Conservation (phyloP, 2,329 filamentous ascomycete genomes). For the Apiospora marii region DNA sequence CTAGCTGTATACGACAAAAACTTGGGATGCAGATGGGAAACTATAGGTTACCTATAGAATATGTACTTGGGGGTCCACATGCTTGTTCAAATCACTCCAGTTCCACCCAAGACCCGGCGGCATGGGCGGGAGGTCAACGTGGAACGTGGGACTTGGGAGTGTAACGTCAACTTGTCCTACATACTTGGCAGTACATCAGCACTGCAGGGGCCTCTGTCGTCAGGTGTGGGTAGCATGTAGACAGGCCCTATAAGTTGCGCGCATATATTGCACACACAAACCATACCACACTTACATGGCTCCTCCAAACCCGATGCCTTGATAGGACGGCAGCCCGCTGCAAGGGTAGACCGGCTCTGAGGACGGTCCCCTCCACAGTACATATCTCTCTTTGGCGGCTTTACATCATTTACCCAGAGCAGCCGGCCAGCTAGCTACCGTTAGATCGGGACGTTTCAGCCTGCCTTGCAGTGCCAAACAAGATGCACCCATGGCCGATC, state of each 20-base stretch:
- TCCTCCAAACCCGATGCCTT: background rate
- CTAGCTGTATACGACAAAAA: background rate
- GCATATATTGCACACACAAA: background rate
- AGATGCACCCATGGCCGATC: background rate
- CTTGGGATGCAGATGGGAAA: background rate
- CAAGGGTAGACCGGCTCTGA: background rate
- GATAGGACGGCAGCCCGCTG: background rate
- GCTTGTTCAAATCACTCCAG: background rate
- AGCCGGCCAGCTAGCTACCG: background rate
- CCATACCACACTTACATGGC: background rate
- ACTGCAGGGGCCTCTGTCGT: background rate
- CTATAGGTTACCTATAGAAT: background rate
- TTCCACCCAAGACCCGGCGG: background rate
- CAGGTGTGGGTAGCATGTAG: background rate
- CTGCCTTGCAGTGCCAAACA: background rate
- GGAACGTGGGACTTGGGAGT: background rate
- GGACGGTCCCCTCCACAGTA: background rate
- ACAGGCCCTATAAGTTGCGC: background rate
- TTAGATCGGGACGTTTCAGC: slow-evolving; percentile 19
- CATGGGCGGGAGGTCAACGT: background rate
- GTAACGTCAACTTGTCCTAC: background rate
- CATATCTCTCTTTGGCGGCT: background rate
- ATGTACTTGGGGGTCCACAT: background rate
- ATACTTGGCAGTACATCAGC: background rate
- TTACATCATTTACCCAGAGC: slow-evolving; percentile 17